Conservation (phyloP, 768 basidiomycete genomes). For the Rhizopogon vinicolor region DNA sequence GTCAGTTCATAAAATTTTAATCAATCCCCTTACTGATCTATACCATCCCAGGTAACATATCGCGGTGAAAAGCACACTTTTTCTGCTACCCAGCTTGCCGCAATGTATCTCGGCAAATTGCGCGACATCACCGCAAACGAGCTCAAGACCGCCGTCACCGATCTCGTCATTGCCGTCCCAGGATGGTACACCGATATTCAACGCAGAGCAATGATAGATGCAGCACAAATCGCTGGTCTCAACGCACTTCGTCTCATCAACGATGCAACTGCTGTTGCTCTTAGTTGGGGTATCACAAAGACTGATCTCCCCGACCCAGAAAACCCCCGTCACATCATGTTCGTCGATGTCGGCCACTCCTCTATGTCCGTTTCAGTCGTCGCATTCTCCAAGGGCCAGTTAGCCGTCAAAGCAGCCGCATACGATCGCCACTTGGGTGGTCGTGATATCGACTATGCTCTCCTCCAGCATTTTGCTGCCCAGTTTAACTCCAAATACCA, state of each 20-base stretch:
- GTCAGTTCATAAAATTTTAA: constrained; percentile 34
- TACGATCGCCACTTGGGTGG: constrained; percentile 95
- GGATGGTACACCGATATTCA: constrained; percentile 97
- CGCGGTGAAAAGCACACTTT: constrained; percentile 76
- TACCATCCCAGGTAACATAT: constrained; percentile 67
- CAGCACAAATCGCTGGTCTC: constrained; percentile 84
- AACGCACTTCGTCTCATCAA: constrained; percentile 95
- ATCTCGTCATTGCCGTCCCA: constrained; percentile 94
- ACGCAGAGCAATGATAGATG: constrained; percentile 84
- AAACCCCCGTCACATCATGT: constrained; percentile 80
- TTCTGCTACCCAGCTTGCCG: constrained; percentile 89
- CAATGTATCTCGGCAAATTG: constrained; percentile 85
- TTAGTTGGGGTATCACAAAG: constrained; percentile 99
- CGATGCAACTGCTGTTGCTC: constrained; percentile 92
- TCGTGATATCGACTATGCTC: constrained; percentile 91
- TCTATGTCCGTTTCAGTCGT: constrained; percentile 83
- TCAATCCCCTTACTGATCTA: constrained; percentile 9
- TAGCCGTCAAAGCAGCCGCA: constrained; percentile 81
- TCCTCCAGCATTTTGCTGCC: constrained; percentile 81
- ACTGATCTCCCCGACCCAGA: constrained; percentile 89
- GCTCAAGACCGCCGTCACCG: constrained; percentile 81
- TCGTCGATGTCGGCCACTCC: constrained; percentile 95
- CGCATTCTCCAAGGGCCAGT: constrained; percentile 92
- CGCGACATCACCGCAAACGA: constrained; percentile 83
- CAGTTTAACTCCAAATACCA: constrained; percentile 98